A percentile compares a stretch with the other conserved stretches of the same genome.
phyloP scores from a whole-genome alignment of 768 basidiomycete species.

The Pilatotrama ljubarskyi region DNA sequence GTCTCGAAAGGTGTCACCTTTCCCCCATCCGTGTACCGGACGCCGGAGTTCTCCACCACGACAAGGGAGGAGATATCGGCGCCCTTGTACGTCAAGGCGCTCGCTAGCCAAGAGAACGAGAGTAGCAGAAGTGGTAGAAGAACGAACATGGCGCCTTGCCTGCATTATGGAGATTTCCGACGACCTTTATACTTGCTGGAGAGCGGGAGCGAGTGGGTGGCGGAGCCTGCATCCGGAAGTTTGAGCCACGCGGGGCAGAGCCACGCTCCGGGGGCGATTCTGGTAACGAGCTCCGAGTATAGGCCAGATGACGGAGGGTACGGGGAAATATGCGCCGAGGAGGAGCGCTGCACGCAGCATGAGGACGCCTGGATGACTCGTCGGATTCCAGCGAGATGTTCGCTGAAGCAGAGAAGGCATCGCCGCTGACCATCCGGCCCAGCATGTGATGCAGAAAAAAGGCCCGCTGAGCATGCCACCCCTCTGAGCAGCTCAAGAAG shows the following conservation, averaged over 20 bases:
- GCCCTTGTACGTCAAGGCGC: conserved; percentile 45
- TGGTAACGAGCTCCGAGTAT: neutral
- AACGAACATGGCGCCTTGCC: conserved; percentile 2
- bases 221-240: neutral
- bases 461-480: neutral
- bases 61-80: conserved; percentile 58
- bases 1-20: conserved; percentile 43
- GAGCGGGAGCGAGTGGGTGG: neutral
- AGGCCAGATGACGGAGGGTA: neutral
- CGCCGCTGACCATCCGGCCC: neutral
- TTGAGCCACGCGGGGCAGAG: neutral
- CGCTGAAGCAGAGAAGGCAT: too few relatives aligned
- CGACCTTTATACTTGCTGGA: neutral
- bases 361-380: too few relatives aligned
- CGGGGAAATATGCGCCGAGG: neutral
- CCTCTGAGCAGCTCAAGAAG: too few relatives aligned
- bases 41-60: conserved; percentile 52
- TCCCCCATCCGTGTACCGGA: conserved; percentile 44
- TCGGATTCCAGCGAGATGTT: neutral
- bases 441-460: neutral
- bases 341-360: neutral
- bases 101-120: conserved; percentile 12
- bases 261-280: neutral
- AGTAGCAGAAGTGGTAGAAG: conserved; percentile 15
- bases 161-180: too few relatives aligned